phyloP scores from a whole-genome alignment of 208 protist genomes.

The Acanthamoeba sp. region DNA sequence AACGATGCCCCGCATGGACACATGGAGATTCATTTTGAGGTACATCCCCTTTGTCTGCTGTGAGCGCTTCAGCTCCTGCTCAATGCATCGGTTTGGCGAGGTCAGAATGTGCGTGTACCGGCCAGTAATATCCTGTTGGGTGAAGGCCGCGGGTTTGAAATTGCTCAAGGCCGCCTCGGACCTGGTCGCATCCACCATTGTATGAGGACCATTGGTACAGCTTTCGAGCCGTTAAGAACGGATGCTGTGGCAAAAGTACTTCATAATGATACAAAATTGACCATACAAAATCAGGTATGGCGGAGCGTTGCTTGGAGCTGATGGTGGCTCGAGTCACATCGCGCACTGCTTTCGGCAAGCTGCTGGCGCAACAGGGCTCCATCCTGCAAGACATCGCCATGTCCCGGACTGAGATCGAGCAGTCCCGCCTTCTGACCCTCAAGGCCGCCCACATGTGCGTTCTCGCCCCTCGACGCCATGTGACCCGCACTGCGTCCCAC shows the following conservation, averaged over 20 bases:
- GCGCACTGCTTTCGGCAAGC: slow-evolving; percentile 85
- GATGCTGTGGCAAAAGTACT: background rate
- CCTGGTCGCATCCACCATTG: slow-evolving; percentile 94
- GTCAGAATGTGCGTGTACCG: slow-evolving; percentile 89
- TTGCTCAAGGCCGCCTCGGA: slow-evolving; percentile 90
- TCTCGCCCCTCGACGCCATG: background rate
- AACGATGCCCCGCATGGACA: slow-evolving; percentile 90
- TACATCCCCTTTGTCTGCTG: background rate
- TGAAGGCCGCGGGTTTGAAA: slow-evolving; percentile 91
- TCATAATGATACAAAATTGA: too few species aligned
- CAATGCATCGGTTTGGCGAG: background rate
- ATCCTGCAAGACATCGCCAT: slow-evolving; percentile 86
- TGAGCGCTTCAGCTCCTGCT: too few species aligned
- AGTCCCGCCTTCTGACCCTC: slow-evolving; percentile 87
- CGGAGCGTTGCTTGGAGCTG: slow-evolving; percentile 87
- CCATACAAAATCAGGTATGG: slow-evolving; percentile 76
- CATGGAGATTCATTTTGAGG: slow-evolving; percentile 84
- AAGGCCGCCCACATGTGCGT: slow-evolving; percentile 84
- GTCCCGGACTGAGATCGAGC: slow-evolving; percentile 90
- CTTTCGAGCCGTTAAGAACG: background rate
- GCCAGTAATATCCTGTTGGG: slow-evolving; percentile 88
- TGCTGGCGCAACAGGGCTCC: slow-evolving; percentile 81
- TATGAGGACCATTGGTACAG: slow-evolving; percentile 89
- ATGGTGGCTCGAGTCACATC: slow-evolving; percentile 82
- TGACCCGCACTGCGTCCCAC: background rate